Evolutionary conservation across 176 grass and related monocot genomes (phyloP).

Genomic region (Ananas comosus): DNA sequence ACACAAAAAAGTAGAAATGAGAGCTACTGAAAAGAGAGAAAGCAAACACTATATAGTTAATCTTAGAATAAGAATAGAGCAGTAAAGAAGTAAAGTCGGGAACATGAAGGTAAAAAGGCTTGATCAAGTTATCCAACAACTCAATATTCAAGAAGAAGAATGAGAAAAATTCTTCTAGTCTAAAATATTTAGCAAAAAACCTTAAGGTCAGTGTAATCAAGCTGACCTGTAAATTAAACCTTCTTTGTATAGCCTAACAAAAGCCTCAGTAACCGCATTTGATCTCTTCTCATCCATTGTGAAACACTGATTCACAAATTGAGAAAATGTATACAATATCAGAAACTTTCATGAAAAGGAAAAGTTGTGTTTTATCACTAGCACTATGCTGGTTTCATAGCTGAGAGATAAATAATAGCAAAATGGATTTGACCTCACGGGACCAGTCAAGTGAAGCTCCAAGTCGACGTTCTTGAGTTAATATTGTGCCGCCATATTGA

Average conservation of each 20-base stretch:
- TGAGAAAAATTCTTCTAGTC: neutral
- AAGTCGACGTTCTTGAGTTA: conserved; percentile 73
- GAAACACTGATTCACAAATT: conserved; percentile 58
- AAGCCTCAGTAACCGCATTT: conserved; percentile 77
- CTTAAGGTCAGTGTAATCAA: neutral
- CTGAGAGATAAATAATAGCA: neutral
- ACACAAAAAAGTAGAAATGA: conserved; percentile 10
- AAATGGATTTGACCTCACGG: conserved; percentile 44
- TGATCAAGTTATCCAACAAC: neutral
- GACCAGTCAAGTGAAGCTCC: conserved; percentile 95
- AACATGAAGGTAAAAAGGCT: neutral
- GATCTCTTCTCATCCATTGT: conserved; percentile 91
- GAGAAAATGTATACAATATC: neutral
- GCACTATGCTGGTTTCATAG: neutral
- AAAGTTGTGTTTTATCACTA: neutral
- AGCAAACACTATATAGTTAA: neutral
- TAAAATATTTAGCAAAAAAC: neutral
- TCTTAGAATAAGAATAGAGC: neutral
- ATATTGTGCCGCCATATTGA: conserved; percentile 67
- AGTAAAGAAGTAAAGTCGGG: conserved; percentile 7
- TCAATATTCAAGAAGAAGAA: neutral
- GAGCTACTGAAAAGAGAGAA: conserved; percentile 2
- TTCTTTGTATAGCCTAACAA: conserved; percentile 76
- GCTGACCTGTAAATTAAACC: conserved; percentile 82
- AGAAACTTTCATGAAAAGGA: neutral